phyloP scores from a whole-genome alignment of 202 grass and related monocot genomes.

The Elaeis oleifera region DNA sequence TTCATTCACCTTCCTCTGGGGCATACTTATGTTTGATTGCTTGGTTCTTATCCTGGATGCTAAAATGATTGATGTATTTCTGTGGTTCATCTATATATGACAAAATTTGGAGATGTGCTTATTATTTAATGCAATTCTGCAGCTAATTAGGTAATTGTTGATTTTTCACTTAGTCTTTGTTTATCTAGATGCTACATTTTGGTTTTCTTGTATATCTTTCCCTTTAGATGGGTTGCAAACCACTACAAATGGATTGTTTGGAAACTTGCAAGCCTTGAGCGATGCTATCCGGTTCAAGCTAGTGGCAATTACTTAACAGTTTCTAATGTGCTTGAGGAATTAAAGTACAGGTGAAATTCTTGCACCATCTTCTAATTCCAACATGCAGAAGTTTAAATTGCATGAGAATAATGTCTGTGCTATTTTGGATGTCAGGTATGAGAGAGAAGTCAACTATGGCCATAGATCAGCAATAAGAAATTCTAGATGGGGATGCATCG shows the following conservation, averaged over 20 bases:
- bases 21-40: too few relatives aligned
- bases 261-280: constrained; percentile 89
- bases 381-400: constrained; percentile 15
- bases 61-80: too few relatives aligned
- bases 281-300: constrained; percentile 65
- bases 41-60: too few relatives aligned
- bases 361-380: constrained; percentile 1
- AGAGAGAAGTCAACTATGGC: constrained; percentile 83
- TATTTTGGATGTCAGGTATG: constrained; percentile 56
- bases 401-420: constrained; percentile 23
- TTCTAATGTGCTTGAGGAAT: constrained; percentile 82
- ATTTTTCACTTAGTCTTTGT: neutral
- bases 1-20: too few relatives aligned
- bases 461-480: constrained; percentile 82
- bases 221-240: constrained; percentile 83
- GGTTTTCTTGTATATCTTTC: constrained; percentile 28
- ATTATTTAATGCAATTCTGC: too few relatives aligned
- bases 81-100: too few relatives aligned
- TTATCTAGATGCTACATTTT: neutral
- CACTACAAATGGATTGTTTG: constrained; percentile 98
- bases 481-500: constrained; percentile 85
- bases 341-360: constrained; percentile 70
- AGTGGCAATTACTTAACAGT: constrained; percentile 70
- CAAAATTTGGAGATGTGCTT: too few relatives aligned
- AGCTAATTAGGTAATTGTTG: neutral